Evolutionary conservation across 441 rosid genomes (phyloP).

Genomic region (Omphalea diandra): DNA sequence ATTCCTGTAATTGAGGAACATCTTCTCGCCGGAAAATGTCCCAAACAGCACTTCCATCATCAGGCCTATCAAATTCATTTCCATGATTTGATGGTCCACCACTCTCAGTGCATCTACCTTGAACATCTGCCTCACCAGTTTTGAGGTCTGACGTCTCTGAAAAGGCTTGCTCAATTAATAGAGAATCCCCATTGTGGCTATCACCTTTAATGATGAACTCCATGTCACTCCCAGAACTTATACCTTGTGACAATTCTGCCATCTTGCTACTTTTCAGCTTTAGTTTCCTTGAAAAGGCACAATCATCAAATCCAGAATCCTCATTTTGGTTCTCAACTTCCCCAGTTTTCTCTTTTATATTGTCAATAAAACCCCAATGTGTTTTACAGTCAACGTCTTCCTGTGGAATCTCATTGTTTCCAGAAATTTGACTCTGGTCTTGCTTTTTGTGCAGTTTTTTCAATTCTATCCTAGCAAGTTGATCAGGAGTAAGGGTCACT

Average conservation of each 20-base stretch:
- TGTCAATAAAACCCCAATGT: conserved; percentile 3
- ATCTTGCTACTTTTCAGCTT: conserved; percentile 17
- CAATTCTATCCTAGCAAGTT: conserved; percentile 29
- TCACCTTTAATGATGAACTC: not conserved
- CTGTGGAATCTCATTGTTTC: conserved; percentile 22
- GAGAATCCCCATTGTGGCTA: not conserved
- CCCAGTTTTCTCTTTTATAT: conserved; percentile 12
- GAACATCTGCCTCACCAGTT: conserved; percentile 15
- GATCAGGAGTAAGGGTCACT: conserved; percentile 24
- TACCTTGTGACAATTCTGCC: not conserved
- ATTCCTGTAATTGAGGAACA: conserved; percentile 61
- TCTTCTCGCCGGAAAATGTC: conserved; percentile 88
- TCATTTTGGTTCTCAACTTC: conserved; percentile 23
- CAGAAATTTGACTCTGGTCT: conserved; percentile 53
- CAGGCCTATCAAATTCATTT: conserved; percentile 25
- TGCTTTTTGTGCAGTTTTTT: conserved; percentile 54
- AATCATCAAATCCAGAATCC: not conserved
- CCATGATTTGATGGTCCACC: conserved; percentile 16
- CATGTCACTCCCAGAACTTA: not conserved
- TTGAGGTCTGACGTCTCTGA: conserved; percentile 18
- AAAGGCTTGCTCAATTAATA: conserved; percentile 12
- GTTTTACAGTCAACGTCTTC: conserved; percentile 19
- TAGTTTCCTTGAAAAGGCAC: not conserved
- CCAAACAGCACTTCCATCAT: conserved; percentile 79
- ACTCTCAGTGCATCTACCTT: conserved; percentile 15